Conservation (phyloP, 305 asterid genomes). For the Striga hermonthica region DNA sequence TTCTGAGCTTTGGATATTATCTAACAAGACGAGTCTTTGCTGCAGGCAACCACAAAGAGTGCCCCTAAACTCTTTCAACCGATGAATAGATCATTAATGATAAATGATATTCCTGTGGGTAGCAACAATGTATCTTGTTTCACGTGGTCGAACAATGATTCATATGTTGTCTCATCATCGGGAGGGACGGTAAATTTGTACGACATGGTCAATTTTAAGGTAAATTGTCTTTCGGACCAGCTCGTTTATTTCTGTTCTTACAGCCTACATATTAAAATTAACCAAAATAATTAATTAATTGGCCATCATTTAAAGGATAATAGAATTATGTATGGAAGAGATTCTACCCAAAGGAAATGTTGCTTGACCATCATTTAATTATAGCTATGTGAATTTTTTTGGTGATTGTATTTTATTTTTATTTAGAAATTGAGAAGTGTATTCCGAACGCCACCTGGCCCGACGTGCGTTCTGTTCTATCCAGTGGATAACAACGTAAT, state of each 20-base stretch:
- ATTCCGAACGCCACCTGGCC: slow-evolving; percentile 51
- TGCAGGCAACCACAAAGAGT: slow-evolving; percentile 51
- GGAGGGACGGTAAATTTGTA: slow-evolving; percentile 50
- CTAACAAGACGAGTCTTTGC: slow-evolving; percentile 11
- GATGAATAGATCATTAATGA: slow-evolving; percentile 44
- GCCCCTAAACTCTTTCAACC: slow-evolving; percentile 57
- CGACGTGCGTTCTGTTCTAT: slow-evolving; percentile 59
- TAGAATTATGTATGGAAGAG: no score
- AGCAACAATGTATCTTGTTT: slow-evolving; percentile 41
- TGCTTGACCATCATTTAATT: no score
- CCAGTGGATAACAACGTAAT: slow-evolving; percentile 72
- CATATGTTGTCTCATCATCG: slow-evolving; percentile 56
- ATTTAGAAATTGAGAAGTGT: slow-evolving; percentile 52
- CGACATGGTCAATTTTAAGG: slow-evolving; percentile 55
- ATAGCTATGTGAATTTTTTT: slow-evolving; percentile 6
- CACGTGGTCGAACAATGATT: slow-evolving; percentile 61
- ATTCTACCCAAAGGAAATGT: no score
- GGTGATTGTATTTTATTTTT: not conserved
- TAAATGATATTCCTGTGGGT: slow-evolving; percentile 39
- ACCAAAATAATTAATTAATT: no score
- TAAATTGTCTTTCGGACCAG: slow-evolving; percentile 28
- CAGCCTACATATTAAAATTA: not conserved
- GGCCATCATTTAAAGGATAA: no score
- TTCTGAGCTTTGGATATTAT: not conserved
- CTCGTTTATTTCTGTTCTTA: not conserved